A percentile compares a stretch with the other conserved stretches of the same genome.
Conservation (phyloP, 495 filamentous ascomycete species). For the Daldinia childiae region DNA sequence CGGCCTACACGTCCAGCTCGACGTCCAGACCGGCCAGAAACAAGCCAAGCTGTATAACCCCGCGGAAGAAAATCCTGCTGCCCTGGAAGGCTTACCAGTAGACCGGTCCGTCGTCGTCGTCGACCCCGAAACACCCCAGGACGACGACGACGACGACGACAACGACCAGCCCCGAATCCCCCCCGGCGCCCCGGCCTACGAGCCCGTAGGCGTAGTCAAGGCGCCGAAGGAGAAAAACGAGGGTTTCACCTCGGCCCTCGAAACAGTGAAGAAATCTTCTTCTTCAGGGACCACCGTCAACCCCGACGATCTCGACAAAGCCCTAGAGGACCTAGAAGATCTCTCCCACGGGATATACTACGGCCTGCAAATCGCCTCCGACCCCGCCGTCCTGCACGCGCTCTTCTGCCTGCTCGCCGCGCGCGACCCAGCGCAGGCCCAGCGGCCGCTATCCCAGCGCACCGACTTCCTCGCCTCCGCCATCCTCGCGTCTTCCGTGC, state of each 20-base stretch:
- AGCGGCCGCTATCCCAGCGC: slow-evolving; percentile 28
- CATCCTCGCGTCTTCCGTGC: slow-evolving; percentile 62
- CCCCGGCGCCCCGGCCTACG: slow-evolving; percentile 58
- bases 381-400: slow-evolving; percentile 54
- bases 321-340: slow-evolving; percentile 64
- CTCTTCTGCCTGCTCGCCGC: slow-evolving; percentile 56
- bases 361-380: slow-evolving; percentile 68
- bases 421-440: slow-evolving; percentile 19
- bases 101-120: slow-evolving; percentile 61
- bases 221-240: slow-evolving; percentile 51
- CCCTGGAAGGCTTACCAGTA: slow-evolving; percentile 55
- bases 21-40: slow-evolving; percentile 68
- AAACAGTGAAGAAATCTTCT: slow-evolving; percentile 53
- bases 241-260: slow-evolving; percentile 56
- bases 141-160: too few relatives aligned
- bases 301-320: slow-evolving; percentile 44
- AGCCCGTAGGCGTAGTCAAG: slow-evolving; percentile 60
- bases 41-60: slow-evolving; percentile 70
- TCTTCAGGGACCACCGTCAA: slow-evolving; percentile 17
- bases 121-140: slow-evolving; percentile 46
- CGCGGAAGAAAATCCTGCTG: slow-evolving; percentile 53
- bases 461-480: slow-evolving; percentile 60
- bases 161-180: slow-evolving; percentile 42
- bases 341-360: slow-evolving; percentile 74
- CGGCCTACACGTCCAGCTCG: slow-evolving; percentile 70